A percentile compares a stretch with the other conserved stretches of the same genome.
These are phyloP conservation scores for Pythium scleroteichum DNA, from an alignment of 352 stramenopile species.

Conservation along the genomic window DNA sequence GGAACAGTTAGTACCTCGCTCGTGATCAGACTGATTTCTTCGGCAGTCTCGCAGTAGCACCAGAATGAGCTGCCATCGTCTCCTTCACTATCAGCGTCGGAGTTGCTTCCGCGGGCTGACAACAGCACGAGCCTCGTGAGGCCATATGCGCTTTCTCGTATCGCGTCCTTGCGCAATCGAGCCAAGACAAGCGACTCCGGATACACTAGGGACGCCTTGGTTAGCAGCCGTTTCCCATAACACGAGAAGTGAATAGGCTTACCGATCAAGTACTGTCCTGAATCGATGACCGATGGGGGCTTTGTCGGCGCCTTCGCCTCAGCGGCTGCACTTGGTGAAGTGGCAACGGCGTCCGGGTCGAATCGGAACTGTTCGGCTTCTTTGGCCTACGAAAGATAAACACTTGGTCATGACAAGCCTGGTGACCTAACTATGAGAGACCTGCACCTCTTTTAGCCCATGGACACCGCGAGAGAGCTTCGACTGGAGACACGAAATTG, in stretches of 20 bases:
- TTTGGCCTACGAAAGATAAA: conserved; percentile 13
- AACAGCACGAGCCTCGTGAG: conserved; percentile 79
- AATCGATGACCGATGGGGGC: conserved; percentile 43
- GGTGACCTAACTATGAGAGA: neutral
- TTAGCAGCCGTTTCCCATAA: neutral
- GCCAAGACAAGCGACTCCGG: conserved; percentile 75
- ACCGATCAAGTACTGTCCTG: conserved; percentile 80
- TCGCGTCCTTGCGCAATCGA: conserved; percentile 69
- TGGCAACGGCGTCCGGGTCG: conserved; percentile 2
- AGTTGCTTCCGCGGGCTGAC: conserved; percentile 23
- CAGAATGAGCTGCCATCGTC: conserved; percentile 53
- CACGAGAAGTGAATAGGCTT: neutral
- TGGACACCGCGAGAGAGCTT: conserved; percentile 81
- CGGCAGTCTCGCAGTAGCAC: conserved; percentile 84
- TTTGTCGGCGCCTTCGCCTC: conserved; percentile 13
- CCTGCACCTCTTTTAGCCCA: conserved; percentile 71
- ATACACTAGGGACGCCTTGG: conserved; percentile 49
- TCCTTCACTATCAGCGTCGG: neutral
- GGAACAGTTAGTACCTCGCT: conserved; percentile 39
- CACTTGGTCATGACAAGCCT: neutral
- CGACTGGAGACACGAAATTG: conserved; percentile 70
- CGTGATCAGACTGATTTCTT: conserved; percentile 84
- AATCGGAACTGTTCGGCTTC: conserved; percentile 23
- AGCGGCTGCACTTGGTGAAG: conserved; percentile 10
- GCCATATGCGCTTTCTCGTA: conserved; percentile 72